Percentiles rank a stretch among this genome's conserved stretches.
Conservation (phyloP, 1,284 basidiomycete genomes). For the Sphagnurus paluster region DNA sequence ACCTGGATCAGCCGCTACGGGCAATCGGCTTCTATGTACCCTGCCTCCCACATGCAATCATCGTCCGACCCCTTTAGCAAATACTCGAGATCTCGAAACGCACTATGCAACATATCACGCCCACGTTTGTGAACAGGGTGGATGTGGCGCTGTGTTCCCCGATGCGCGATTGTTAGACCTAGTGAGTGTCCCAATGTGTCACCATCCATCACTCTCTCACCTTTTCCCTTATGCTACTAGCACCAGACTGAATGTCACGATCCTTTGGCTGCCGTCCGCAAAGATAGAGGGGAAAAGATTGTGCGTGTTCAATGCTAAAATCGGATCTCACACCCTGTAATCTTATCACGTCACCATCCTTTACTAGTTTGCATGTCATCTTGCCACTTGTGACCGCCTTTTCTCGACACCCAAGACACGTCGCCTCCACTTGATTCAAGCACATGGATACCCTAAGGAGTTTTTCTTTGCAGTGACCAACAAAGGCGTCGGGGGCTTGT, state of each 20-base stretch:
- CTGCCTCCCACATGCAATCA: conserved; percentile 83
- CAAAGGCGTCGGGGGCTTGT: conserved; percentile 78
- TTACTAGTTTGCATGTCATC: conserved; percentile 79
- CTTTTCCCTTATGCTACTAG: conserved; percentile 34
- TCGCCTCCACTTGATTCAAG: conserved; percentile 79
- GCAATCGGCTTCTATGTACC: conserved; percentile 58
- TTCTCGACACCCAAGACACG: conserved; percentile 79
- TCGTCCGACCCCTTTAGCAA: conserved; percentile 58
- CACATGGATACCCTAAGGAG: conserved; percentile 81
- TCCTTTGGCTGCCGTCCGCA: conserved; percentile 69
- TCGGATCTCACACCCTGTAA: conserved; percentile 3
- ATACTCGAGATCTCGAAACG: conserved; percentile 67
- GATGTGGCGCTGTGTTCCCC: conserved; percentile 85
- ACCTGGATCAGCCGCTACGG: conserved; percentile 17
- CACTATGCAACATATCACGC: conserved; percentile 85
- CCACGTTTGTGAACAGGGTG: conserved; percentile 70
- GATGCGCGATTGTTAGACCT: conserved; percentile 75
- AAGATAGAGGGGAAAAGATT: conserved; percentile 86
- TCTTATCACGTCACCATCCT: conserved; percentile 1
- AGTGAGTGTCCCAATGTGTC: conserved; percentile 46
- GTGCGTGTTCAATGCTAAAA: conserved; percentile 46
- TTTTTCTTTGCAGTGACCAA: conserved; percentile 90
- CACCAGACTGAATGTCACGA: conserved; percentile 90
- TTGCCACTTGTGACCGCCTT: conserved; percentile 60
- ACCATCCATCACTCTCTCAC: conserved; percentile 2